phyloP scores from a whole-genome alignment of 2,329 filamentous ascomycete species.

The Sporothrix sp. region DNA sequence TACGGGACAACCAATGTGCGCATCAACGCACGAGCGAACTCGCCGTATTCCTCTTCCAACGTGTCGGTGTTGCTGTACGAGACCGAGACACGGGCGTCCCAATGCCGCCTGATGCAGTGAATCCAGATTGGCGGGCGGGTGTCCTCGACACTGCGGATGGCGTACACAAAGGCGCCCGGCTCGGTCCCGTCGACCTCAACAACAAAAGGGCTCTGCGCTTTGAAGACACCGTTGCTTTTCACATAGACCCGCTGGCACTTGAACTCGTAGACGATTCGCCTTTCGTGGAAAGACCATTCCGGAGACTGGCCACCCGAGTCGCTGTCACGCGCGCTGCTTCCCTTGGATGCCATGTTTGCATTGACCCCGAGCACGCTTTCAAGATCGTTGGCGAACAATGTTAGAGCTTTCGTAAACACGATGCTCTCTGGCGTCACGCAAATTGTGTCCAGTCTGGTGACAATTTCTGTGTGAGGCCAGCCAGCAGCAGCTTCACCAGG shows the following conservation, averaged over 20 bases:
- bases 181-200: slow-evolving; percentile 20
- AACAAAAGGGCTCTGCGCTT: slow-evolving; percentile 13
- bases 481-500: slow-evolving; percentile 16
- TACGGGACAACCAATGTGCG: slow-evolving; percentile 20
- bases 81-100: slow-evolving; percentile 24
- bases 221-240: neutral
- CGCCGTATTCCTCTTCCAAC: slow-evolving; percentile 18
- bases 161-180: slow-evolving; percentile 17
- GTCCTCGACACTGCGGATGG: slow-evolving; percentile 17
- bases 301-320: neutral
- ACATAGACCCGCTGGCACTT: slow-evolving; percentile 14
- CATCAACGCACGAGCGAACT: slow-evolving; percentile 22
- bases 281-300: slow-evolving; percentile 16
- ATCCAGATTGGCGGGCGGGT: slow-evolving; percentile 19
- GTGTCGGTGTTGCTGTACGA: slow-evolving; percentile 16
- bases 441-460: slow-evolving; percentile 14
- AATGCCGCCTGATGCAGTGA: slow-evolving; percentile 25
- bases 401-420: slow-evolving; percentile 24
- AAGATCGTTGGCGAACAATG: slow-evolving; percentile 20
- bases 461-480: slow-evolving; percentile 19
- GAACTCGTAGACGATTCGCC: slow-evolving; percentile 19
- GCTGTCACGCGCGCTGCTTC: neutral
- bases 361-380: slow-evolving; percentile 10
- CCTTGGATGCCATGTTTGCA: neutral
- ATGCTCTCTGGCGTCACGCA: slow-evolving; percentile 14